These are phyloP conservation scores for Tremella fuciformis DNA, from an alignment of 768 basidiomycete species.

Conservation along the genomic window DNA sequence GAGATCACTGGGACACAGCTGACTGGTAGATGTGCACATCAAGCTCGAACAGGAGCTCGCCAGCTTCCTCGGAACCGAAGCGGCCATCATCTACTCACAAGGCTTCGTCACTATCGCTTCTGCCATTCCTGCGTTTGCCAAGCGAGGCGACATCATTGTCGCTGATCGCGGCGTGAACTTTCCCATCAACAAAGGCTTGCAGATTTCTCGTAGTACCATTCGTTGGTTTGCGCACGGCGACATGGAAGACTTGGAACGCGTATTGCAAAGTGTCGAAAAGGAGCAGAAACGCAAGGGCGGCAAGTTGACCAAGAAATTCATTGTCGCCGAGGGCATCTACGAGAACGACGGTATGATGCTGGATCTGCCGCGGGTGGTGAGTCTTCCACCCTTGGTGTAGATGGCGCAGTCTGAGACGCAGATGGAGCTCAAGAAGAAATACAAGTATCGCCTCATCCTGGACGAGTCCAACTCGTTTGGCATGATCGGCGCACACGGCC, in stretches of 20 bases:
- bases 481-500: constrained; percentile 83
- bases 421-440: constrained; percentile 92
- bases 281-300: constrained; percentile 78
- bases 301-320: constrained; percentile 84
- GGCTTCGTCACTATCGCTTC: constrained; percentile 87
- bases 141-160: constrained; percentile 96
- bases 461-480: constrained; percentile 96
- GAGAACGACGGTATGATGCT: constrained; percentile 90
- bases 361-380: constrained; percentile 84
- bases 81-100: constrained; percentile 89
- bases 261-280: constrained; percentile 76
- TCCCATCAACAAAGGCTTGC: constrained; percentile 90
- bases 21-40: constrained; percentile 76
- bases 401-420: constrained; percentile 43
- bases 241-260: constrained; percentile 81
- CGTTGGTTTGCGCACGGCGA: constrained; percentile 98
- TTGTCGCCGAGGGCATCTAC: constrained; percentile 94
- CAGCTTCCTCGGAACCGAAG: constrained; percentile 82
- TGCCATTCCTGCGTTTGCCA: constrained; percentile 95
- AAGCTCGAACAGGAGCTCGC: constrained; percentile 84
- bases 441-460: constrained; percentile 90
- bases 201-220: constrained; percentile 85
- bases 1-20: neutral
- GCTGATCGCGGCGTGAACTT: constrained; percentile 96
- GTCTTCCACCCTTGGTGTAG: constrained; percentile 47